Evolutionary conservation across 352 stramenopile genomes (phyloP).

Genomic region (Peronospora destructor): DNA sequence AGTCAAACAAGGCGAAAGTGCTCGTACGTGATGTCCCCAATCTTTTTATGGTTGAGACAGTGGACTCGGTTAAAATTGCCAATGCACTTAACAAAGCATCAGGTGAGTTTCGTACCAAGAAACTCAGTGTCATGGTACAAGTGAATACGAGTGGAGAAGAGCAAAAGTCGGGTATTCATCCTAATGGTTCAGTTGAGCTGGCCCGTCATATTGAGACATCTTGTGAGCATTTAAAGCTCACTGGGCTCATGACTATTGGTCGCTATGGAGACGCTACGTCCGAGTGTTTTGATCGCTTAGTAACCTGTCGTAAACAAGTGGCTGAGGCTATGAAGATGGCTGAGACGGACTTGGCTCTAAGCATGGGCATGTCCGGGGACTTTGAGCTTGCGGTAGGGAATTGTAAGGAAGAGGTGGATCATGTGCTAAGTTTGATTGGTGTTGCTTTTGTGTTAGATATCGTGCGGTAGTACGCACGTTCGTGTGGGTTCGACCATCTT

Average conservation of each 20-base stretch:
- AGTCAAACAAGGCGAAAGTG: slow-evolving; percentile 96
- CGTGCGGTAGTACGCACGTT: slow-evolving; percentile 92
- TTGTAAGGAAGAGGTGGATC: not conserved
- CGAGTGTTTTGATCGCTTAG: slow-evolving; percentile 89
- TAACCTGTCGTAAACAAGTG: slow-evolving; percentile 59
- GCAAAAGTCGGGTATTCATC: slow-evolving; percentile 91
- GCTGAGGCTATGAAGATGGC: slow-evolving; percentile 58
- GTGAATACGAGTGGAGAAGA: slow-evolving; percentile 98
- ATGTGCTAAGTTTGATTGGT: not conserved
- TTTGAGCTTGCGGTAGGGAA: slow-evolving; percentile 89
- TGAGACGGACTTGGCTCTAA: slow-evolving; percentile 86
- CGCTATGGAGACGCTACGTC: slow-evolving; percentile 88
- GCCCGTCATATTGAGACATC: slow-evolving; percentile 84
- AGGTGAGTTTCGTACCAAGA: slow-evolving; percentile 48
- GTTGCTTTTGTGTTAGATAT: slow-evolving; percentile 60
- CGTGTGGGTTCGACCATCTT: slow-evolving; percentile 98
- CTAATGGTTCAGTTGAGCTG: slow-evolving; percentile 69
- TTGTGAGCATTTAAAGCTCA: slow-evolving; percentile 90
- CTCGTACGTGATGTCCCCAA: slow-evolving; percentile 89
- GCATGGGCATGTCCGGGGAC: slow-evolving; percentile 99
- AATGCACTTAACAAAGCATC: slow-evolving; percentile 91
- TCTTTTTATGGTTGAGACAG: slow-evolving; percentile 94
- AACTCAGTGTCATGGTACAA: slow-evolving; percentile 94
- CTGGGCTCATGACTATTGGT: slow-evolving; percentile 98
- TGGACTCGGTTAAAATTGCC: slow-evolving; percentile 94